A percentile compares a stretch with the other conserved stretches of the same genome.
phyloP scores from a whole-genome alignment of 441 rosid species.

The Syzygium malaccense region DNA sequence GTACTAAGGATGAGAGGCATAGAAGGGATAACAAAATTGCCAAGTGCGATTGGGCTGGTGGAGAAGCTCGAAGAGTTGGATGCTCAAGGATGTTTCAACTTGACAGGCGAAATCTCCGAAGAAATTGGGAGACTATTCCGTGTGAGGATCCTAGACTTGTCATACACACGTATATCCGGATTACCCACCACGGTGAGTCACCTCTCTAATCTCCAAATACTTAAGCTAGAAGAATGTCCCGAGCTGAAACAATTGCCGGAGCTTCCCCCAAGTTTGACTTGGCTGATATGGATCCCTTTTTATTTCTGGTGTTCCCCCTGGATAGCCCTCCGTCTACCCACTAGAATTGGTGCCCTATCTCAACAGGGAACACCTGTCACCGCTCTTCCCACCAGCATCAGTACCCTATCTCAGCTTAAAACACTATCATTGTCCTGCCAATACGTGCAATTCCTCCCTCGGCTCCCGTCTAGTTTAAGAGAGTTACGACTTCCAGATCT shows the following conservation, averaged over 20 bases:
- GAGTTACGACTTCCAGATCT: neutral
- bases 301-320: too few species aligned
- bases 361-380: too few species aligned
- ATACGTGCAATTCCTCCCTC: neutral
- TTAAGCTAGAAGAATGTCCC: too few species aligned
- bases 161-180: neutral
- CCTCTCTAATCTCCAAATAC: too few species aligned
- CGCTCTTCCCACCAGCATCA: neutral
- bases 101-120: too few species aligned
- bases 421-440: too few species aligned
- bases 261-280: too few species aligned
- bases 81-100: accelerated
- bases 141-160: too few species aligned
- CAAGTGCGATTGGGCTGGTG: neutral
- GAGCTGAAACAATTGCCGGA: too few species aligned
- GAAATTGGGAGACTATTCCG: too few species aligned
- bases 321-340: too few species aligned
- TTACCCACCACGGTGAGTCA: neutral
- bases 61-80: neutral
- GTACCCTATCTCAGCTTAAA: neutral
- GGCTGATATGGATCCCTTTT: neutral
- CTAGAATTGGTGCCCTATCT: too few species aligned
- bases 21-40: neutral
- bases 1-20: neutral
- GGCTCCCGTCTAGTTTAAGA: neutral